Percentiles rank a stretch among this genome's conserved stretches.
Conservation (phyloP, 2,329 filamentous ascomycete species). For the Dothistroma septosporum region DNA sequence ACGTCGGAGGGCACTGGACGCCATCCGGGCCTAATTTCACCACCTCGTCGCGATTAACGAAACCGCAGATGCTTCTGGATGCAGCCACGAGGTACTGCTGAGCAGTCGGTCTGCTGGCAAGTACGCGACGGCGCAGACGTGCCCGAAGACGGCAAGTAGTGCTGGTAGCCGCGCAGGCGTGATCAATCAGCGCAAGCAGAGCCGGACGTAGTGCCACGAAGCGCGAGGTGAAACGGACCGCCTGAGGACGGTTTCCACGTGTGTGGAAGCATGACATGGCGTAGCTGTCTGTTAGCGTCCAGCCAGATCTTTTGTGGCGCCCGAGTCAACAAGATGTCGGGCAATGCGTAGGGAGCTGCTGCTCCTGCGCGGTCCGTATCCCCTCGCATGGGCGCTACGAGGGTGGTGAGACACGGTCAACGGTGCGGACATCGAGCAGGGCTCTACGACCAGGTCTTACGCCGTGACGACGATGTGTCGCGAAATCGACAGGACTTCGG, state of each 20-base stretch:
- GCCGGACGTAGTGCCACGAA: neutral
- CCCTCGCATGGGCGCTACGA: neutral
- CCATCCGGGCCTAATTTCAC: neutral
- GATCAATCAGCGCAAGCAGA: neutral
- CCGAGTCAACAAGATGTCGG: neutral
- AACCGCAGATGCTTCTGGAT: neutral
- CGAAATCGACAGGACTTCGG: neutral
- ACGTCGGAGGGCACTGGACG: neutral
- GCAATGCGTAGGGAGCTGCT: neutral
- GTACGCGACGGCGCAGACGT: neutral
- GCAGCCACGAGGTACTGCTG: conserved; percentile 1
- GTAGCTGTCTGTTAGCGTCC: neutral
- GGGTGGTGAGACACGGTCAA: neutral
- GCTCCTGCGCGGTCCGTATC: neutral
- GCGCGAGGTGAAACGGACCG: neutral
- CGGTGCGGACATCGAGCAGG: too few species aligned
- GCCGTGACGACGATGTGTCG: neutral
- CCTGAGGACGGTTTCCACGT: neutral
- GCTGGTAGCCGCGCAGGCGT: neutral
- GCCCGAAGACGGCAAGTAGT: neutral
- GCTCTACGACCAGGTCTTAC: too few species aligned
- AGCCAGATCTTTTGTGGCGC: neutral
- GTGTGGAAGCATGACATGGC: neutral
- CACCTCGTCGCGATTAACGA: neutral
- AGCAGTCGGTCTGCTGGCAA: neutral